Percentiles rank a stretch among this genome's conserved stretches.
phyloP scores from a whole-genome alignment of 176 grass and related monocot species.

The Zizania latifolia region DNA sequence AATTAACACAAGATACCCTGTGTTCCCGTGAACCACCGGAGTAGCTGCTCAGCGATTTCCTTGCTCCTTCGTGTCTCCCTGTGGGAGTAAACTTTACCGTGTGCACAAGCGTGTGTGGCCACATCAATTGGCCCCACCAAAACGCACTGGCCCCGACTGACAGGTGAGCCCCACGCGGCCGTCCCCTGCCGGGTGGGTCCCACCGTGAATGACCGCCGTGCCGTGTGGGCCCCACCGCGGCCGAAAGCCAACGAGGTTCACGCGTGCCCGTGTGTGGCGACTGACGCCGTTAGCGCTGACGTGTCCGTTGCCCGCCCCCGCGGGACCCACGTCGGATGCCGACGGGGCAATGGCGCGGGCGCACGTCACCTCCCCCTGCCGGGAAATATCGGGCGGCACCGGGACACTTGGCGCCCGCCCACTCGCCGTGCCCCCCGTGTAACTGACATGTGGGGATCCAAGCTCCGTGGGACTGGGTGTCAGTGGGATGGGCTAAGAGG shows the following conservation, averaged over 20 bases:
- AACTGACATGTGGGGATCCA: neutral
- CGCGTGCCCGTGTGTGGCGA: neutral
- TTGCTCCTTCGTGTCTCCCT: too few species aligned
- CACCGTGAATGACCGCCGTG: neutral
- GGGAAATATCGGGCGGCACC: constrained; percentile 23
- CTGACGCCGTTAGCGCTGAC: neutral
- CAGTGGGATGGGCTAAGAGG: fast-evolving
- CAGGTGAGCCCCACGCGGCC: neutral
- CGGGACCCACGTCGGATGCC: constrained; percentile 1
- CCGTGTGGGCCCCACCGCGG: neutral
- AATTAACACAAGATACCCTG: too few species aligned
- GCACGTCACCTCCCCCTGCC: constrained; percentile 3
- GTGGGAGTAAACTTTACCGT: too few species aligned
- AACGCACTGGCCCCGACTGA: neutral
- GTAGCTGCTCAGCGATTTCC: too few species aligned
- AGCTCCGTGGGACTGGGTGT: fast-evolving
- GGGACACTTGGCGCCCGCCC: neutral
- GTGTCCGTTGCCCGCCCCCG: neutral
- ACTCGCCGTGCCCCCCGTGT: too few species aligned
- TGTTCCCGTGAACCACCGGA: too few species aligned
- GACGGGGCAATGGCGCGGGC: neutral
- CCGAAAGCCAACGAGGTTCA: constrained; percentile 36
- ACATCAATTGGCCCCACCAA: neutral
- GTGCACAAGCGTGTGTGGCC: neutral
- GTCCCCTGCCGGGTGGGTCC: neutral